Base-by-base conservation (phyloP, 2,329 filamentous ascomycete species). In the Neonectria faginata region DNA sequence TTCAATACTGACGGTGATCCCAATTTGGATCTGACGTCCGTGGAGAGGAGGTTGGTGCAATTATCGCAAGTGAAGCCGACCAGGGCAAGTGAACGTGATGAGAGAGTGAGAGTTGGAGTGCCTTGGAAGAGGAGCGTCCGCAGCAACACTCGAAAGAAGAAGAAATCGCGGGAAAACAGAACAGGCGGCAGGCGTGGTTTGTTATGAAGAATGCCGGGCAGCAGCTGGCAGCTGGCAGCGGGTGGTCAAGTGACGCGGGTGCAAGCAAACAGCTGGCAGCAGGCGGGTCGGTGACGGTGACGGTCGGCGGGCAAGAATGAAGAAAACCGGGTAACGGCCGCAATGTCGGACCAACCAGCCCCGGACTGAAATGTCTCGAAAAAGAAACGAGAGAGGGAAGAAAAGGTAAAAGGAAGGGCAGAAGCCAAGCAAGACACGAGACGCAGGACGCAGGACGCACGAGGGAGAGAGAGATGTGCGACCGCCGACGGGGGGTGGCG, bases 401-500 rank as follows among this genome's bases (percentile, higher is more conserved):
- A 29, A 10, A 29, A 29, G 2, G 3, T 59, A 62, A 61, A 60
- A 57, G 44, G 55, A 65, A 60, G 56, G 66, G 39, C 39, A 61
- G 64, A 57, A 56, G 65, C 62, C 60, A 62, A 36, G 48, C 54
- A 41, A 62, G 58, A 71, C 51, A 45, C 54, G 36, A 62, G 58
- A 71, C 51, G 41, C 68, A 55, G 61, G 50, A 42, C 39, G 58
- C 68, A 57, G 59, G 52, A 41, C 39, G 58, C 47, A 57, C 54
- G 57, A 60, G 57, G 39, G 57, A 60, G 61, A 59, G 56, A 39
- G 56, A 39, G 50, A 47, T 16, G 60, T 29, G 42, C 29, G 31
- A 51, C 48, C 14, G 36, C 36, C 14, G 36, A 12, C 36, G 14
- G 55, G 36, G 55, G 47, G 41, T 18, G 41, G 53, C 53, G 56